Percentiles rank a stretch among this genome's conserved stretches.
phyloP scores from a whole-genome alignment of 2,329 filamentous ascomycete species.

The Verticillium nubilum region DNA sequence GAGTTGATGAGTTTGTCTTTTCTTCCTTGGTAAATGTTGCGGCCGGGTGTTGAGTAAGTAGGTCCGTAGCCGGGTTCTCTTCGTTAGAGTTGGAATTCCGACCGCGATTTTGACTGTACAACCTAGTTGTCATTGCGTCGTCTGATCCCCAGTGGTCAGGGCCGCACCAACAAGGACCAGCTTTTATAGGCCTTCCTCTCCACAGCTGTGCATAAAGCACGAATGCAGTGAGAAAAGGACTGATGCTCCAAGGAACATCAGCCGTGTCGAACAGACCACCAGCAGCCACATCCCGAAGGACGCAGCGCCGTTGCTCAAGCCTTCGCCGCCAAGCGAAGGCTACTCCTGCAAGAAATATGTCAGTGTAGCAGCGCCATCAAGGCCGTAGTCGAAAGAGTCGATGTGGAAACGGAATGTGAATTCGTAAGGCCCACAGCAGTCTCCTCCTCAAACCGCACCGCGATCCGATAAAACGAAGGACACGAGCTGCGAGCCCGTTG shows the following conservation, averaged over 20 bases:
- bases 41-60: no score
- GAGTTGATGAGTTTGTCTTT: no score
- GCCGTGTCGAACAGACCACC: neutral
- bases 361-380: no score
- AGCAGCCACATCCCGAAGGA: neutral
- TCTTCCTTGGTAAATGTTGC: no score
- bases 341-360: neutral
- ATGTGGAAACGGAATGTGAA: neutral
- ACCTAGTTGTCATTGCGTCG: no score
- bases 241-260: neutral
- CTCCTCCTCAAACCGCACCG: neutral
- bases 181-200: slow-evolving; percentile 34
- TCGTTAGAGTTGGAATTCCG: no score
- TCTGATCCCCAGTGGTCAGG: no score
- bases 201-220: slow-evolving; percentile 40
- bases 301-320: neutral
- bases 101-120: no score
- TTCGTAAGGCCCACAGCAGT: neutral
- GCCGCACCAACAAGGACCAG: neutral
- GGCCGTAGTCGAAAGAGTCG: neutral
- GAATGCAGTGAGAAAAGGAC: slow-evolving; percentile 49
- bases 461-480: neutral
- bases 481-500: neutral
- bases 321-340: neutral
- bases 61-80: no score